These are phyloP conservation scores for Rhododendron mucronatum DNA, from an alignment of 148 eudicot species.

Conservation along the genomic window DNA sequence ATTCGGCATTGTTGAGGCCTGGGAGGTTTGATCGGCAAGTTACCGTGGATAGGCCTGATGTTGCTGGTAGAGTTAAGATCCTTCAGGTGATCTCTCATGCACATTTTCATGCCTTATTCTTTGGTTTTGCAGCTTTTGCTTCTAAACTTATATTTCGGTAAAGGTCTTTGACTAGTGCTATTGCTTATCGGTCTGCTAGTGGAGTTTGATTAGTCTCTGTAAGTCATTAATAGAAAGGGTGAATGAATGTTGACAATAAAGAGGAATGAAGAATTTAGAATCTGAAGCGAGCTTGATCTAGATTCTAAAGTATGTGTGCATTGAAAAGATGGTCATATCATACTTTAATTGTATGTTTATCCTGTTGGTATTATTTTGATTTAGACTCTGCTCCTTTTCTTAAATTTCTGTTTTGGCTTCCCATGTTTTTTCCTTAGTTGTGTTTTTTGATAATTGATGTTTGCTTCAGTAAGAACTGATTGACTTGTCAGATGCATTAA, in stretches of 20 bases:
- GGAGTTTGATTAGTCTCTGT: neutral
- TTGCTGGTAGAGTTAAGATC: slow-evolving; percentile 94
- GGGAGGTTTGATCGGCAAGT: slow-evolving; percentile 99
- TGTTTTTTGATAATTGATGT: neutral
- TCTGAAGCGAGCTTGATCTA: neutral
- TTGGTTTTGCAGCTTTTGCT: neutral
- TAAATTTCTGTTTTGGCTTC: neutral
- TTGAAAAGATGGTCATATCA: neutral
- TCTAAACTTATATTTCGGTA: neutral
- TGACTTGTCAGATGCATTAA: neutral
- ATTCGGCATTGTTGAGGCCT: slow-evolving; percentile 95
- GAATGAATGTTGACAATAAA: neutral
- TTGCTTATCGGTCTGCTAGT: neutral
- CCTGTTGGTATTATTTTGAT: neutral
- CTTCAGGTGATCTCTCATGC: slow-evolving; percentile 62
- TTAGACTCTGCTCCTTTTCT: neutral
- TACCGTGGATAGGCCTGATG: slow-evolving; percentile 96
- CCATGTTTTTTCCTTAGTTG: neutral
- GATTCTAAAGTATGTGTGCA: neutral
- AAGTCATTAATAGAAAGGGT: neutral
- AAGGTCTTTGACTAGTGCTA: neutral
- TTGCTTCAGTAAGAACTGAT: neutral
- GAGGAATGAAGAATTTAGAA: neutral
- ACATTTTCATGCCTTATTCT: neutral
- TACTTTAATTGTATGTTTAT: neutral